Percentiles rank a stretch among this genome's conserved stretches.
Evolutionary conservation across 805 yeast species (phyloP).

Genomic region (Cyberlindnera petersonii): DNA sequence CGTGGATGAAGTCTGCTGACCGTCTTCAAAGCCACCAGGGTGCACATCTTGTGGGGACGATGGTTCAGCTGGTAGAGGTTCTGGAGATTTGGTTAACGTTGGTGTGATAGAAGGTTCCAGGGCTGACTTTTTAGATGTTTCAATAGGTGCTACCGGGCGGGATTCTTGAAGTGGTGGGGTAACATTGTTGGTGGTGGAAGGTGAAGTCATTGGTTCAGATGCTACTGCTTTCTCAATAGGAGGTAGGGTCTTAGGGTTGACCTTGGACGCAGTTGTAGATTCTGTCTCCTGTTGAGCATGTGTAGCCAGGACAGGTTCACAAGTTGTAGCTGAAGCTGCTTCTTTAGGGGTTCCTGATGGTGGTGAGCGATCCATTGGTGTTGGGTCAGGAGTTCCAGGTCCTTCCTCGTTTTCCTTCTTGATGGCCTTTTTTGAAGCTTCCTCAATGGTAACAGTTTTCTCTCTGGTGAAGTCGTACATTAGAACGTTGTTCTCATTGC

Average conservation of each 20-base stretch:
- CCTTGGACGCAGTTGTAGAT: background rate
- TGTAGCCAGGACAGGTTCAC: background rate
- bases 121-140: no score
- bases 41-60: no score
- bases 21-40: no score
- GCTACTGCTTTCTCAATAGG: background rate
- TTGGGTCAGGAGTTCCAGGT: constrained; percentile 30
- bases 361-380: constrained; percentile 3
- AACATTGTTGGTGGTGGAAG: background rate
- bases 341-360: background rate
- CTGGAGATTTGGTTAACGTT: background rate
- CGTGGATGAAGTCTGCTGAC: background rate
- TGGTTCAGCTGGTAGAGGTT: background rate
- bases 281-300: background rate
- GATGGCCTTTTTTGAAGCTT: constrained; percentile 8
- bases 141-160: background rate
- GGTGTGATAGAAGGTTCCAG: background rate
- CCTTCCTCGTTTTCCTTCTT: constrained; percentile 11
- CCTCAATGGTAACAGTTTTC: background rate
- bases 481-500: constrained; percentile 37
- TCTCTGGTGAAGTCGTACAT: constrained; percentile 14
- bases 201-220: no score
- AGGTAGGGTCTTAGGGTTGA: background rate
- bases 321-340: background rate
- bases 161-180: background rate